phyloP scores from a whole-genome alignment of 2,329 filamentous ascomycete species.

The Calonectria crousiana region DNA sequence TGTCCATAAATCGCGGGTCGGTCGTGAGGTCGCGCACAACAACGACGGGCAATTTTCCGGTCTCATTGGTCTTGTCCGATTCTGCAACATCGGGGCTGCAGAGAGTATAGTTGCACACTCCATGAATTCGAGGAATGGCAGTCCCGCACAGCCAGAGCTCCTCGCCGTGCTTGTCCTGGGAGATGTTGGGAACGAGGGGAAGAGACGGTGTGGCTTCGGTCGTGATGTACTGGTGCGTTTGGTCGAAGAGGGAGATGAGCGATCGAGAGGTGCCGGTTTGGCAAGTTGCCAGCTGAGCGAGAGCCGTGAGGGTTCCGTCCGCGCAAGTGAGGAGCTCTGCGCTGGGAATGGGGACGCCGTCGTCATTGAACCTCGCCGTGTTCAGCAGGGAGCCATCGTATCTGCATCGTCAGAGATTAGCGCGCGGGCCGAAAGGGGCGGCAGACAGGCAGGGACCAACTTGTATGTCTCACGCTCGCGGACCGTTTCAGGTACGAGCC shows the following conservation, averaged over 20 bases:
- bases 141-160: slow-evolving; percentile 47
- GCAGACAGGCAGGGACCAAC: background rate
- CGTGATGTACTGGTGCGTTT: slow-evolving; percentile 60
- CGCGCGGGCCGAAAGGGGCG: background rate
- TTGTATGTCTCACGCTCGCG: slow-evolving; percentile 3
- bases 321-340: slow-evolving; percentile 43
- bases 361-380: slow-evolving; percentile 22
- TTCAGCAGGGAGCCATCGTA: slow-evolving; percentile 1
- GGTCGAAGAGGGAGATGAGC: slow-evolving; percentile 65
- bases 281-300: slow-evolving; percentile 62
- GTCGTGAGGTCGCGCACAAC: slow-evolving; percentile 50
- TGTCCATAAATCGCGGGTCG: slow-evolving; percentile 46
- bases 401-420: background rate
- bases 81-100: background rate
- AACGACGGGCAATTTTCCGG: slow-evolving; percentile 45
- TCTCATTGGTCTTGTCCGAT: background rate
- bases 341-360: slow-evolving; percentile 40
- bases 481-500: background rate
- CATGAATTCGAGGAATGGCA: slow-evolving; percentile 46
- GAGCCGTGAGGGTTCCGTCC: slow-evolving; percentile 59
- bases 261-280: slow-evolving; percentile 56
- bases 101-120: slow-evolving; percentile 47
- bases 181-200: slow-evolving; percentile 46
- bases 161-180: slow-evolving; percentile 15
- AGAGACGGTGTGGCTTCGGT: slow-evolving; percentile 62